Base-by-base conservation (phyloP, 2,329 filamentous ascomycete species). In the Diplodia mutila region DNA sequence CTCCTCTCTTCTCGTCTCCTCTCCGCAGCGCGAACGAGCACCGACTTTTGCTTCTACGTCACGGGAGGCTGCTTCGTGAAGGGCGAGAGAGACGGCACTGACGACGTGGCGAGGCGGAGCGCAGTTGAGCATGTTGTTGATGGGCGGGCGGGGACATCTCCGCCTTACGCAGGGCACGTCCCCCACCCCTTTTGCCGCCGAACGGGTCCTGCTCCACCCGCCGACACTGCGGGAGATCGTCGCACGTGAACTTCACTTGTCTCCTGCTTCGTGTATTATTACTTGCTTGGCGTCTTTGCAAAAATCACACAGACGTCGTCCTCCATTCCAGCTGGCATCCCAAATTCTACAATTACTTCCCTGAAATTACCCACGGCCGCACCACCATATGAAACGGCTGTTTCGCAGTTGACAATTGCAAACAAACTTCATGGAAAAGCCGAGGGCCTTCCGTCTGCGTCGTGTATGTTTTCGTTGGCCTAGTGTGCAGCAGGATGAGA, bases 391-490 rank as follows among this genome's bases (percentile, higher is more conserved):
- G n/a, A n/a, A 61, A 61, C 4, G 9, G 48, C 39, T 49, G 21
- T 37, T 63, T 63, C 49, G n/a, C 46, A 51, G 34, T 23, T 51
- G 27, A 37, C 46, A 37, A 37, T 14, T 51, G 59, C 59, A 51
- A 37, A 32, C 34, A n/a, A 34, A 39, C 46, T 46, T 48, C 42
- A 51, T 29, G 29, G 21, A 51, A 37, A 51, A 25, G n/a, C 27
- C 25, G 59, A 37, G 42, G 46, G 59, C 59, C 59, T 23, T 37
- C 39, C 42, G 49, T 37, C 46, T 61, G 57, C 57, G 42, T 61
- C 21, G 48, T 49, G n/a, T 63, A 37, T 51, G 59, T 51, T 63
- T 61, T 63, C 49, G 46, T 51, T 25, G 59, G 59, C 59, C 27
- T 63, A 25, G 46, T 37, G 59, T 37, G 59, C 46, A 32, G 59